Conservation (phyloP, 352 stramenopile genomes). For the Elongisporangium prolatum region DNA sequence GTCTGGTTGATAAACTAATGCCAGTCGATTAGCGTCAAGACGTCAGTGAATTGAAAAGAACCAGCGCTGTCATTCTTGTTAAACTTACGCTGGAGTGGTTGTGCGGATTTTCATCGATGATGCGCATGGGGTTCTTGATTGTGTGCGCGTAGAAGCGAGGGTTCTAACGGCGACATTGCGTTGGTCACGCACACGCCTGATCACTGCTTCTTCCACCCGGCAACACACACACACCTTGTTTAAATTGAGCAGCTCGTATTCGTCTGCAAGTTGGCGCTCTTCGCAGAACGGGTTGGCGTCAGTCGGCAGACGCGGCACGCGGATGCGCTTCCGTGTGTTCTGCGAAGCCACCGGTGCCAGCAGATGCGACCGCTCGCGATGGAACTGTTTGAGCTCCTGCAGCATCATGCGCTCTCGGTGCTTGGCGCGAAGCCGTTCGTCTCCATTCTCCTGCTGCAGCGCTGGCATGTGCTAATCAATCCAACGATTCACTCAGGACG, state of each 20-base stretch:
- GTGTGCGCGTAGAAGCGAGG: conserved; percentile 63
- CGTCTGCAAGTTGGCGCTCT: conserved; percentile 72
- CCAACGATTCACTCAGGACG: too few relatives aligned
- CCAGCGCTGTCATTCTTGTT: too few relatives aligned
- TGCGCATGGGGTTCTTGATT: conserved; percentile 31
- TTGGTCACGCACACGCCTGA: background rate
- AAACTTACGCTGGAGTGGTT: conserved; percentile 70
- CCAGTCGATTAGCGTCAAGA: conserved; percentile 2
- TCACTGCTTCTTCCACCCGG: background rate
- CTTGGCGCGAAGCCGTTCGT: background rate
- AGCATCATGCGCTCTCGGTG: conserved; percentile 68
- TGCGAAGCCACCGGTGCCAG: conserved; percentile 34
- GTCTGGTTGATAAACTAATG: conserved; percentile 65
- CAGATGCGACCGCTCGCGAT: conserved; percentile 34
- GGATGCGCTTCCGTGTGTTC: conserved; percentile 61
- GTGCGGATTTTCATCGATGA: conserved; percentile 48
- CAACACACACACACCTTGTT: conserved; percentile 54
- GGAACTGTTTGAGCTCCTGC: conserved; percentile 62
- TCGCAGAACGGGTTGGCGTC: conserved; percentile 71
- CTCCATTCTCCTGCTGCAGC: background rate
- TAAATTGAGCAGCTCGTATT: conserved; percentile 63
- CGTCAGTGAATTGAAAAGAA: conserved; percentile 7
- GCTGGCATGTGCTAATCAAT: conserved; percentile 4
- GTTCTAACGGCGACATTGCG: conserved; percentile 28
- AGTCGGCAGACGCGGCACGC: conserved; percentile 44